These are phyloP conservation scores for Rhynchosporium secalis DNA, from an alignment of 2,329 filamentous ascomycete genomes.

Conservation along the genomic window DNA sequence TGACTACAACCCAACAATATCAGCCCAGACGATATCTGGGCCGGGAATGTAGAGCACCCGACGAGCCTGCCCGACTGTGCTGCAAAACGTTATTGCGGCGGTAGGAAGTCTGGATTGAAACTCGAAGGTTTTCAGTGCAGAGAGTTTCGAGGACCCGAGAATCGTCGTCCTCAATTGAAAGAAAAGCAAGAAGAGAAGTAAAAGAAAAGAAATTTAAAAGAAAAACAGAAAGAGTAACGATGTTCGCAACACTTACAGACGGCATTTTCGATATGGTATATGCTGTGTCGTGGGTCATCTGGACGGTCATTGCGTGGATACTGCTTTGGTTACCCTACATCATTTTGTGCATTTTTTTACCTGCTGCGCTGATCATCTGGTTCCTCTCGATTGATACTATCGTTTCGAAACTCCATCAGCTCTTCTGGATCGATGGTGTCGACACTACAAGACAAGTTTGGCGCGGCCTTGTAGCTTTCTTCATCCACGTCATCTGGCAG, in stretches of 20 bases:
- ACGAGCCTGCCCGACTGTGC: not conserved
- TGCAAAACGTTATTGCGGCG: slow-evolving; percentile 3
- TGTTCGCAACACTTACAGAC: not conserved
- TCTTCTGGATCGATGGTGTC: not conserved
- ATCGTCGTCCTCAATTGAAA: not conserved
- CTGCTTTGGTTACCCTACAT: not conserved
- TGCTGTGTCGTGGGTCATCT: not conserved
- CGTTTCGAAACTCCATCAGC: not conserved
- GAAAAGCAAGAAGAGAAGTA: not conserved
- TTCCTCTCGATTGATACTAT: not conserved
- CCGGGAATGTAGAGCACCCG: not conserved
- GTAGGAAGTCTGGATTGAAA: slow-evolving; percentile 4
- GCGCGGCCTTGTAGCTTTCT: not conserved
- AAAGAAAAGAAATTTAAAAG: not conserved
- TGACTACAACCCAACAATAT: not conserved
- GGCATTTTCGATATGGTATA: not conserved
- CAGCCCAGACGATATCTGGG: slow-evolving; percentile 6
- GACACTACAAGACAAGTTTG: not conserved
- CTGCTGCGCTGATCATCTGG: not conserved
- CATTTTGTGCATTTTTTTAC: not conserved
- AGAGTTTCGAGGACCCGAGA: not conserved
- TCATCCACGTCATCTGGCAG: not conserved
- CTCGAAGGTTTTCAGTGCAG: not conserved
- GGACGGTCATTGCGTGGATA: not conserved
- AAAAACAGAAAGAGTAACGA: not conserved